A percentile compares a stretch with the other conserved stretches of the same genome.
phyloP scores from a whole-genome alignment of 129 eudicot genomes.

The Solidago caesia region DNA sequence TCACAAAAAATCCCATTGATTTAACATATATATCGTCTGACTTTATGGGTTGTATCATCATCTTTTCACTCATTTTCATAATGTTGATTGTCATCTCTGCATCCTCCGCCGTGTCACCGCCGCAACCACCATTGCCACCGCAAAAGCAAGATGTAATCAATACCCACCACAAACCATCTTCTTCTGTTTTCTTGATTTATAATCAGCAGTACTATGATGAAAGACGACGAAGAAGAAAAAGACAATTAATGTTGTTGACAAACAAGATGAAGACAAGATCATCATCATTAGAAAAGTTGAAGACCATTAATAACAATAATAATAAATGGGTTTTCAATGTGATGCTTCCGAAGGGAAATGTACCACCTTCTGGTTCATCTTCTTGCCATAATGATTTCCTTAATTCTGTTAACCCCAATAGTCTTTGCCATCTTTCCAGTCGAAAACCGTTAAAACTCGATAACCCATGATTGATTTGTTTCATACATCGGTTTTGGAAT shows the following conservation, averaged over 20 bases:
- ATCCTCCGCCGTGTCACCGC: constrained; percentile 7
- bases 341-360: constrained; percentile 84
- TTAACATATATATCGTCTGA: too few relatives aligned
- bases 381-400: constrained; percentile 71
- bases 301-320: background rate
- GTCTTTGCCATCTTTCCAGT: constrained; percentile 37
- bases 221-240: background rate
- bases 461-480: constrained; percentile 13
- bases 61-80: background rate
- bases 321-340: constrained; percentile 44
- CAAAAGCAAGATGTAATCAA: background rate
- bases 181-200: constrained; percentile 31
- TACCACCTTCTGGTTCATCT: constrained; percentile 86
- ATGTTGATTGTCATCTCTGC: constrained; percentile 13
- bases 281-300: background rate
- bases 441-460: constrained; percentile 11
- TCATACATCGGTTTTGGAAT: background rate
- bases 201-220: background rate
- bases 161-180: constrained; percentile 30
- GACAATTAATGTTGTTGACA: constrained; percentile 19
- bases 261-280: constrained; percentile 27
- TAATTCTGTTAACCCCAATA: constrained; percentile 36
- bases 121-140: background rate
- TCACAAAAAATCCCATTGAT: background rate
- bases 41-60: background rate